These are phyloP conservation scores for Brasenia schreberi DNA, from an alignment of 164 flowering plant genomes.

Conservation along the genomic window DNA sequence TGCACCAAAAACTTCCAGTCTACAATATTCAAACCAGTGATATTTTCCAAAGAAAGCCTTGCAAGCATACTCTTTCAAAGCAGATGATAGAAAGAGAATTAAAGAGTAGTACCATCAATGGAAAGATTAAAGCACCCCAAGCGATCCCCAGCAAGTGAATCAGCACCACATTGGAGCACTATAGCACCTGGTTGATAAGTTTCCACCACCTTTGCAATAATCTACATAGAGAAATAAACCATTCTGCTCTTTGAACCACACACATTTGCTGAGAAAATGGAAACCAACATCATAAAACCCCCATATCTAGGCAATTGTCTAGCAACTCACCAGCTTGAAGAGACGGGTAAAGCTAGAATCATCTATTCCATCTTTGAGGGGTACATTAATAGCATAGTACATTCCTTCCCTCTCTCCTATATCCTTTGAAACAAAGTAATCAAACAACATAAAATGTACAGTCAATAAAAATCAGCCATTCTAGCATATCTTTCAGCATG, in stretches of 20 bases:
- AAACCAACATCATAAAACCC: background rate
- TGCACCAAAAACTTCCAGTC: background rate
- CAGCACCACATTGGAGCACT: conserved; percentile 99
- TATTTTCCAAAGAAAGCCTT: background rate
- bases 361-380: conserved; percentile 96
- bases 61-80: background rate
- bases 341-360: conserved; percentile 82
- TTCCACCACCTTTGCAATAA: conserved; percentile 91
- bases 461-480: background rate
- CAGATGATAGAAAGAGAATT: conserved; percentile 4
- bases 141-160: conserved; percentile 96
- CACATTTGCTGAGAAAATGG: background rate
- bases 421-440: conserved; percentile 46
- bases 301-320: background rate
- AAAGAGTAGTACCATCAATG: conserved; percentile 76
- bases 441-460: background rate
- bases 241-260: background rate
- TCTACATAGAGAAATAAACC: conserved; percentile 22
- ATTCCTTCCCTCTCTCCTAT: conserved; percentile 95
- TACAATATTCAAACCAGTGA: background rate
- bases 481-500: background rate
- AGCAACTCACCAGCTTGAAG: conserved; percentile 68
- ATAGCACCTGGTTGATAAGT: conserved; percentile 81
- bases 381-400: conserved; percentile 90
- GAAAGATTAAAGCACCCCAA: conserved; percentile 98